A percentile compares a stretch with the other conserved stretches of the same genome.
phyloP scores from a whole-genome alignment of 1,284 basidiomycete genomes.

The Fomitiporia mediterranea region DNA sequence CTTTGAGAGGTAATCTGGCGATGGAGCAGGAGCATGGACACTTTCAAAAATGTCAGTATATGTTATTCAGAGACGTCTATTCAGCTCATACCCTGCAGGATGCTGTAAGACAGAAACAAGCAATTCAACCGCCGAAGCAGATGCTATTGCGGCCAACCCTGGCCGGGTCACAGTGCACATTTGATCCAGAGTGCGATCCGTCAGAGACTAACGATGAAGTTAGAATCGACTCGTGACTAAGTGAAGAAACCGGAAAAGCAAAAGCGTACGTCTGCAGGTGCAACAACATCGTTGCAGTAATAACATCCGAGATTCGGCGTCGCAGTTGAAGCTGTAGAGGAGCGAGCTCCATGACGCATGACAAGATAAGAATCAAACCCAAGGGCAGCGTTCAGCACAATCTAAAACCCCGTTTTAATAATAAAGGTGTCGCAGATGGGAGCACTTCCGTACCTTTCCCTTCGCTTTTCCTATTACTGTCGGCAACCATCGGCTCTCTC shows the following conservation, averaged over 20 bases:
- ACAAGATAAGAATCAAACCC: conserved; percentile 97
- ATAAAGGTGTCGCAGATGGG: background rate
- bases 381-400: conserved; percentile 92
- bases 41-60: conserved; percentile 32
- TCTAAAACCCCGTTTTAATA: conserved; percentile 37
- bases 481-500: conserved; percentile 94
- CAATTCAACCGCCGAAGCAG: conserved; percentile 88
- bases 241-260: background rate
- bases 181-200: conserved; percentile 93
- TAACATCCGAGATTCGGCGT: conserved; percentile 78
- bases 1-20: conserved; percentile 31
- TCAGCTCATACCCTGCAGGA: conserved; percentile 65
- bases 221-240: background rate
- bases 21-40: conserved; percentile 62
- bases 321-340: conserved; percentile 20
- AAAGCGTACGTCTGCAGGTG: conserved; percentile 81
- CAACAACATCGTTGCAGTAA: conserved; percentile 98
- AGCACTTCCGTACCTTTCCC: conserved; percentile 58
- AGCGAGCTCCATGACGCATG: conserved; percentile 88
- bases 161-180: conserved; percentile 99
- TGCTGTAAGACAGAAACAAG: conserved; percentile 89
- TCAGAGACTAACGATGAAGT: conserved; percentile 63
- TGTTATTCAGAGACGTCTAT: background rate
- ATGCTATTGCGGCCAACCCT: conserved; percentile 89
- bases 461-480: conserved; percentile 82